Evolutionary conservation across 805 yeast species (phyloP).

Genomic region (Starmerella stellata): DNA sequence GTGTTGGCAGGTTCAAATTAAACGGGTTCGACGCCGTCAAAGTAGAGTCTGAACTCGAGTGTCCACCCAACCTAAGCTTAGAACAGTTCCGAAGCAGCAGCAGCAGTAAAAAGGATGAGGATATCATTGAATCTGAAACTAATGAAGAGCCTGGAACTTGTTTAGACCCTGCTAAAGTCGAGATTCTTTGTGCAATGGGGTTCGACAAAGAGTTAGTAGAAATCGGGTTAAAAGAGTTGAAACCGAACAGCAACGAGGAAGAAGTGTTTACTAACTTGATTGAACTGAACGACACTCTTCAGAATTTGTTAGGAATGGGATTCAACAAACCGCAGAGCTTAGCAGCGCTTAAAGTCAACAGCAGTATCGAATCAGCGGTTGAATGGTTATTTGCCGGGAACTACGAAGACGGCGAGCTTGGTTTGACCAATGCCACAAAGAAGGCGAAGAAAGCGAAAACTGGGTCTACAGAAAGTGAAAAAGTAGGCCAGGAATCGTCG

Average conservation of each 20-base stretch:
- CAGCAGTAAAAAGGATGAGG: slow-evolving; percentile 27
- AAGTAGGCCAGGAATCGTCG: slow-evolving; percentile 18
- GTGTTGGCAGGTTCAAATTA: slow-evolving; percentile 62
- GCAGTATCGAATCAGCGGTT: slow-evolving; percentile 57
- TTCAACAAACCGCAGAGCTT: slow-evolving; percentile 44
- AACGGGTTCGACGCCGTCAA: slow-evolving; percentile 85
- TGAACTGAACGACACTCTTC: slow-evolving; percentile 29
- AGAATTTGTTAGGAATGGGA: slow-evolving; percentile 56
- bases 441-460: slow-evolving; percentile 28
- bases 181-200: slow-evolving; percentile 63
- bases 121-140: slow-evolving; percentile 18
- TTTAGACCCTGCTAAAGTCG: slow-evolving; percentile 31
- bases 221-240: slow-evolving; percentile 51
- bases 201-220: slow-evolving; percentile 49
- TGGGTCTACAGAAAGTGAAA: neutral
- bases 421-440: too few relatives aligned
- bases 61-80: slow-evolving; percentile 32
- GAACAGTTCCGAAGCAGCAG: slow-evolving; percentile 28
- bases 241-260: slow-evolving; percentile 7
- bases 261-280: slow-evolving; percentile 75
- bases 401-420: too few relatives aligned
- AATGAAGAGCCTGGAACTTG: too few relatives aligned
- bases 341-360: slow-evolving; percentile 49
- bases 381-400: slow-evolving; percentile 72
- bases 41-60: slow-evolving; percentile 48